Evolutionary conservation across 768 basidiomycete species (phyloP).

Genomic region (Pisolithus tinctorius): DNA sequence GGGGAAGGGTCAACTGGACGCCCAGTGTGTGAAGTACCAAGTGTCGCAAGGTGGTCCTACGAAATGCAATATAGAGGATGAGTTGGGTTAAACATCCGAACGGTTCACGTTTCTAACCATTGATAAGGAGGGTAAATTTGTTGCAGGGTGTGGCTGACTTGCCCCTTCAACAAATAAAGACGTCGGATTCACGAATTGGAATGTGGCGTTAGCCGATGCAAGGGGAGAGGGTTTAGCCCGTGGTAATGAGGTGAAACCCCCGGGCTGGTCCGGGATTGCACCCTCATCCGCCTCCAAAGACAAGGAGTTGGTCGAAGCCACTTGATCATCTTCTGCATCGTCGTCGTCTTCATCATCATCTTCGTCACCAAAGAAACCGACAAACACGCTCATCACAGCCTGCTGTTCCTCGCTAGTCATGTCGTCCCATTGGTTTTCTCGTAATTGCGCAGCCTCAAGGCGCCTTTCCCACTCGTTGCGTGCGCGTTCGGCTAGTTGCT

Average conservation of each 20-base stretch:
- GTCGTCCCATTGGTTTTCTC: slow-evolving; percentile 25
- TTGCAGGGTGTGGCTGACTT: slow-evolving; percentile 17
- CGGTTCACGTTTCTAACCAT: slow-evolving; percentile 17
- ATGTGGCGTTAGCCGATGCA: slow-evolving; percentile 2
- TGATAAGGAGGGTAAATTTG: slow-evolving; percentile 25
- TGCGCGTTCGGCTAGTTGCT: slow-evolving; percentile 23
- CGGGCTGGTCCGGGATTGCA: slow-evolving; percentile 13
- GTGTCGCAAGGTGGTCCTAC: slow-evolving; percentile 24
- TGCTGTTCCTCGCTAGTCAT: slow-evolving; percentile 28
- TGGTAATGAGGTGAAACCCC: background rate
- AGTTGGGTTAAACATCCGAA: background rate
- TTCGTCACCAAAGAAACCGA: slow-evolving; percentile 21
- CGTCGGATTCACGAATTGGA: slow-evolving; percentile 19
- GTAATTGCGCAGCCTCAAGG: slow-evolving; percentile 22
- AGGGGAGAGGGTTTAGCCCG: slow-evolving; percentile 1
- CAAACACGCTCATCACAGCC: slow-evolving; percentile 22
- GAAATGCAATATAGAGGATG: background rate
- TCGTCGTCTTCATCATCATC: slow-evolving; percentile 7
- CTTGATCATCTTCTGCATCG: background rate
- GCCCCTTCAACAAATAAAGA: slow-evolving; percentile 17
- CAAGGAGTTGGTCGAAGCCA: background rate
- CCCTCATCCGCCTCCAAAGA: slow-evolving; percentile 15
- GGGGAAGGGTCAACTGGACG: slow-evolving; percentile 13
- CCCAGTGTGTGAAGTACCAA: slow-evolving; percentile 17
- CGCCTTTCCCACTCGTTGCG: slow-evolving; percentile 29